These are phyloP conservation scores for Malus fusca DNA, from an alignment of 306 rosid species.

Conservation along the genomic window DNA sequence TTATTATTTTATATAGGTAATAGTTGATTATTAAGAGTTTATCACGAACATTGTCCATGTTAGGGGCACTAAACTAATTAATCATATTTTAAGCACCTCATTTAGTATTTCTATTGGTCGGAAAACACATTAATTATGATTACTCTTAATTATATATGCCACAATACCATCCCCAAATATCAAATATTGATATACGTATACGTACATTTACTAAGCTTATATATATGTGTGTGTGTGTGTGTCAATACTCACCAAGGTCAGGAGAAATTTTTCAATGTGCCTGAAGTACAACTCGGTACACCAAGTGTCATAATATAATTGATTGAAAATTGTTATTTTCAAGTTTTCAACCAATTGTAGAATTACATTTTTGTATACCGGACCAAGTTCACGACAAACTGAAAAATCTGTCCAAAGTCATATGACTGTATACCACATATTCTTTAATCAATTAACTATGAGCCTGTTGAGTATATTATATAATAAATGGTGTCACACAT, in stretches of 20 bases:
- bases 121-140: too few relatives aligned
- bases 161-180: not conserved
- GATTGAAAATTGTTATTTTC: too few relatives aligned
- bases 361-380: too few relatives aligned
- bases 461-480: not conserved
- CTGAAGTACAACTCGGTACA: too few relatives aligned
- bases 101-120: not conserved
- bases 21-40: not conserved
- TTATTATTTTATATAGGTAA: too few relatives aligned
- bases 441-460: not conserved
- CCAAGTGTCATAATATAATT: too few relatives aligned
- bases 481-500: not conserved
- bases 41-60: not conserved
- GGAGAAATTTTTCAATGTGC: too few relatives aligned
- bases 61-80: not conserved
- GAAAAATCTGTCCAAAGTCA: not conserved
- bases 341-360: too few relatives aligned
- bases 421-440: not conserved
- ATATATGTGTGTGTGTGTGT: not conserved
- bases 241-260: not conserved
- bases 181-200: too few relatives aligned
- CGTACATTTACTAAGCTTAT: too few relatives aligned
- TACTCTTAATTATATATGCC: not conserved
- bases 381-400: too few relatives aligned
- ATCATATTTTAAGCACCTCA: not conserved